These are phyloP conservation scores for Cercospora brassicicola DNA, from an alignment of 2,329 filamentous ascomycete genomes.

Conservation along the genomic window DNA sequence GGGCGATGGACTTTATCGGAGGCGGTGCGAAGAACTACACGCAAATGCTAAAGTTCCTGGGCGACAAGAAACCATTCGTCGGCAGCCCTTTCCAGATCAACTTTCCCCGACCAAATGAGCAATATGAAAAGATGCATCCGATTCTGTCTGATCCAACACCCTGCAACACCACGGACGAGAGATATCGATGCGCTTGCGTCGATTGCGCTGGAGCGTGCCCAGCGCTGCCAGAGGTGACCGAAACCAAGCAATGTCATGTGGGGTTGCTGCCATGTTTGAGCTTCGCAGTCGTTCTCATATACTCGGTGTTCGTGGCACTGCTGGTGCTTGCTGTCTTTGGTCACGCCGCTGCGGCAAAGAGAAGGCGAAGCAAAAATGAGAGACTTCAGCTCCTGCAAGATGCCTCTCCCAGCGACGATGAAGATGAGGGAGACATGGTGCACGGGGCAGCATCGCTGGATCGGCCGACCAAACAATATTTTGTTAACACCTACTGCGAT, in stretches of 20 bases:
- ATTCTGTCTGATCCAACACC: slow-evolving; percentile 72
- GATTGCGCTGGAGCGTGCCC: slow-evolving; percentile 88
- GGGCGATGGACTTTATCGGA: slow-evolving; percentile 93
- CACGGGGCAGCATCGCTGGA: slow-evolving; percentile 76
- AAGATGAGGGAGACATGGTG: slow-evolving; percentile 85
- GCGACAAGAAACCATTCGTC: slow-evolving; percentile 78
- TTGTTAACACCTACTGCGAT: slow-evolving; percentile 80
- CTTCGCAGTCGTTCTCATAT: slow-evolving; percentile 85
- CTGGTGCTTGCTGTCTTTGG: slow-evolving; percentile 67
- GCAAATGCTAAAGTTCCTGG: slow-evolving; percentile 84
- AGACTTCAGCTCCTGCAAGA: slow-evolving; percentile 85
- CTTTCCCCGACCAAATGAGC: slow-evolving; percentile 66
- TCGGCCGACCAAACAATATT: slow-evolving; percentile 74
- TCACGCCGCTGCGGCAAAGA: slow-evolving; percentile 73
- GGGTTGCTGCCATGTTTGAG: slow-evolving; percentile 89
- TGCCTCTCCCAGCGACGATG: slow-evolving; percentile 79
- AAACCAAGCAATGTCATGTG: slow-evolving; percentile 72
- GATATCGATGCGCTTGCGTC: slow-evolving; percentile 87
- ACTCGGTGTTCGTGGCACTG: slow-evolving; percentile 70
- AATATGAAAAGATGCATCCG: slow-evolving; percentile 69
- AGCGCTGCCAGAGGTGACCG: slow-evolving; percentile 71
- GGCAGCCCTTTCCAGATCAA: slow-evolving; percentile 99
- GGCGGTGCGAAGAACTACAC: slow-evolving; percentile 90
- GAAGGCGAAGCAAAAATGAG: slow-evolving; percentile 73
- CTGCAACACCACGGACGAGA: slow-evolving; percentile 85